Evolutionary conservation across 495 filamentous ascomycete species (phyloP).

Genomic region (Halenospora varia): DNA sequence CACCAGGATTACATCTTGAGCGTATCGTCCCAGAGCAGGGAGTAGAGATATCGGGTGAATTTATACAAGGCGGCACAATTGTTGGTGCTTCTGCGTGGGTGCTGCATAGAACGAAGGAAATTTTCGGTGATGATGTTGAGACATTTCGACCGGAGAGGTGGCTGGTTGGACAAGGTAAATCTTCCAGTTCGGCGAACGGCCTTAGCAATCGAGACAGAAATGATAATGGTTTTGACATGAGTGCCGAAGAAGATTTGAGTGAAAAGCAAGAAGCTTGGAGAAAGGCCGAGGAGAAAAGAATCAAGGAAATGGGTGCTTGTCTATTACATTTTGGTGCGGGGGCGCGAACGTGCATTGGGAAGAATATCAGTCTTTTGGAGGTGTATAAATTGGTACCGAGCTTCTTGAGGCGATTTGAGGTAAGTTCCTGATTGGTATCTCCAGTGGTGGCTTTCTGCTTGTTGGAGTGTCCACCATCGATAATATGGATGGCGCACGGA

Average conservation of each 20-base stretch:
- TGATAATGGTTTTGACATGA: no score
- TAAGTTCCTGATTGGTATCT: slow-evolving; percentile 23
- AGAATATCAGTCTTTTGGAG: slow-evolving; percentile 72
- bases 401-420: slow-evolving; percentile 66
- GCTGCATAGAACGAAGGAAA: slow-evolving; percentile 50
- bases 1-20: slow-evolving; percentile 21
- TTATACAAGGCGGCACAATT: slow-evolving; percentile 57
- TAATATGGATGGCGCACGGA: no score
- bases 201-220: no score
- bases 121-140: slow-evolving; percentile 58
- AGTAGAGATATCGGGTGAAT: slow-evolving; percentile 47
- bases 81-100: slow-evolving; percentile 63
- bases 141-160: slow-evolving; percentile 57
- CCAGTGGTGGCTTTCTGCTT: not conserved
- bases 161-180: slow-evolving; percentile 32
- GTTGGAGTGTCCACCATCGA: no score
- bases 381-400: slow-evolving; percentile 77
- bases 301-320: slow-evolving; percentile 52
- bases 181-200: no score
- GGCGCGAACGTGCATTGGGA: slow-evolving; percentile 59
- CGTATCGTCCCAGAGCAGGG: slow-evolving; percentile 30
- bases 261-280: slow-evolving; percentile 1
- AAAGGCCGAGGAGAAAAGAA: slow-evolving; percentile 36
- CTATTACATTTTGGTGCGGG: slow-evolving; percentile 64
- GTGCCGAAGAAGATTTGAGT: not conserved